Base-by-base conservation (phyloP, 805 yeast species). In the Cyberlindnera xylosilytica region DNA sequence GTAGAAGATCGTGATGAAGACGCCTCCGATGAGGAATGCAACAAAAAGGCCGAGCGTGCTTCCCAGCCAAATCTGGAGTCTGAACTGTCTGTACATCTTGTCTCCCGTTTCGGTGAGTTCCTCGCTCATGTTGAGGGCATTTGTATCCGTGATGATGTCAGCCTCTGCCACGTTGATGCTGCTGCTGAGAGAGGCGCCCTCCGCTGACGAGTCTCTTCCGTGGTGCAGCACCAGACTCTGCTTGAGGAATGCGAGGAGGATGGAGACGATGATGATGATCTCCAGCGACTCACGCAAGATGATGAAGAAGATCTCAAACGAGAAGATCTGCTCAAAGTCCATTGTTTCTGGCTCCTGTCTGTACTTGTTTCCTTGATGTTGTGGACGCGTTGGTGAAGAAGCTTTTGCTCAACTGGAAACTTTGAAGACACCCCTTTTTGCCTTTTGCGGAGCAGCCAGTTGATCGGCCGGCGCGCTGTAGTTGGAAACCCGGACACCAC, bases 31-130 rank as follows among this genome's bases (percentile, higher is more conserved):
- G 4, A 83, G 44, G 44, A 85, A 58, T 56, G 97, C 88, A 1
- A 86, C 63, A 0, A 74, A 51, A 16, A 89, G 65, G 0, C 97
- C 97, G 4, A 76, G 52, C 1, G 78, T 53, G 10, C 95, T 91
- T 2, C 97, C 97, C 1, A 79, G 58, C 84, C 95, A 82, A 5
- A 89, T 87, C 56, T 89, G 97, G 6, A 78, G 54, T 43, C 74
- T 74, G 38, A 86, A 65, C 27, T 65, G 64, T 18, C 58, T 59
- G 57, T 79, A 79, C 16, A 65, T 38, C 29, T 51, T 43, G 15
- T 56, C 61, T 20, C 65, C 67, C 1, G 62, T 52, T 9, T 41
- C 54, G 1, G 49, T 38, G 6, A 52, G 39, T 38, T 38, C 42
- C 4, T 27, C 31, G 6, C 19, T 15, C 23, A 22, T 24, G 6